Evolutionary conservation across 163 green algal species (phyloP).

Genomic region (Prototheca wickerhamii): DNA sequence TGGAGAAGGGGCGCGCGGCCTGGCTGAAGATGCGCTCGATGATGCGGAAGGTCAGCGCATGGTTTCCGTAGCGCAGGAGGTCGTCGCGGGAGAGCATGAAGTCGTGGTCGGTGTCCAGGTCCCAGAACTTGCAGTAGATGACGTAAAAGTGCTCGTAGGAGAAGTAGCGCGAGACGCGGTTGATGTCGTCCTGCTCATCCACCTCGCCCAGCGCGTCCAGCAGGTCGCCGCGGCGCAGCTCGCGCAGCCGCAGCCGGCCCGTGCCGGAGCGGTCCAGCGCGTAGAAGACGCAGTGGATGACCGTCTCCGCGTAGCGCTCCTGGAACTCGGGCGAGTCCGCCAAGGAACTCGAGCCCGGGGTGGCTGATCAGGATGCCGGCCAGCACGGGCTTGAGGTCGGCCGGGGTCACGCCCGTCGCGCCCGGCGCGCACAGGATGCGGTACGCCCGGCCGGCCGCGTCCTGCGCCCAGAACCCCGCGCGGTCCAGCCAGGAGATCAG

Average conservation of each 20-base stretch:
- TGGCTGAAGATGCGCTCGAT: constrained; percentile 92
- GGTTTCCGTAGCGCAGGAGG: constrained; percentile 88
- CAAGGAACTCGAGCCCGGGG: constrained; percentile 96
- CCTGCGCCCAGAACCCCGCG: constrained; percentile 17
- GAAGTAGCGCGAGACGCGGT: constrained; percentile 88
- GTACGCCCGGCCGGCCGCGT: constrained; percentile 23
- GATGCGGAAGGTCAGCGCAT: constrained; percentile 91
- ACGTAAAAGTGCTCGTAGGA: constrained; percentile 99
- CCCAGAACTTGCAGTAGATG: constrained; percentile 99
- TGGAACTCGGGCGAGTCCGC: constrained; percentile 95
- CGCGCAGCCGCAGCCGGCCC: constrained; percentile 67
- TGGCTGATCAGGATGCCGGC: constrained; percentile 76
- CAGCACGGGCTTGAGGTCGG: constrained; percentile 78
- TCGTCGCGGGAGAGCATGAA: constrained; percentile 89
- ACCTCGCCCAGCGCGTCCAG: constrained; percentile 69
- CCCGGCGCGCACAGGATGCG: constrained; percentile 24
- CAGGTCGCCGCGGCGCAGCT: constrained; percentile 76
- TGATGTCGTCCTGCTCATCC: constrained; percentile 93
- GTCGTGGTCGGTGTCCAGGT: constrained; percentile 97
- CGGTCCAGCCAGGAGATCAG: constrained; percentile 29
- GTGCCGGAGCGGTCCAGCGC: constrained; percentile 61
- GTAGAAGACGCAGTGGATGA: constrained; percentile 95
- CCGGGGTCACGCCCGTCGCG: constrained; percentile 35
- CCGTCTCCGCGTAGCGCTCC: constrained; percentile 91
- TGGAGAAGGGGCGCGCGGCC: constrained; percentile 68